Base-by-base conservation (phyloP, 139 green algal species). In the Asterochloris sp. region DNA sequence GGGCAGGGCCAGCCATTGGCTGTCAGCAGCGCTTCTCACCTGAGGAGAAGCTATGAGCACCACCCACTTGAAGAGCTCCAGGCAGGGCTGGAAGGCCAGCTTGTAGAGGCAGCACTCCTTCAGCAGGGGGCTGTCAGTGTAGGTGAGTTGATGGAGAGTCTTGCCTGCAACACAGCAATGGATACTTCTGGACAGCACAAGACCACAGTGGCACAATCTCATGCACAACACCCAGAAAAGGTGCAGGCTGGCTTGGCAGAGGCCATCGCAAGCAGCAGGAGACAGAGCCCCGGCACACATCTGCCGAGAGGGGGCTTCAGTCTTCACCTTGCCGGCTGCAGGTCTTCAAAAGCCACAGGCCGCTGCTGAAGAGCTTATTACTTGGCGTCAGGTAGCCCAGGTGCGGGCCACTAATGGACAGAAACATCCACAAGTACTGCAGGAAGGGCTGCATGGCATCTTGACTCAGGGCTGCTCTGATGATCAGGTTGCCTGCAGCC, bases 91-190 rank as follows among this genome's bases (percentile, higher is more conserved):
- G 19, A 61, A 62, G 12, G 85, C 81, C 26, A 95, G 87, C 29
- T 85, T 76, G 90, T 91, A 94, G 21, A 95, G 83, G 85, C 88
- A 94, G 84, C 86, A 93, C 73, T 94, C 89, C 12, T 82, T 66
- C 24, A 89, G 76, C 64, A 87, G 60, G 10, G 64, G 38, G 14
- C 82, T 83, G 80, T 95, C 91, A 24, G 80, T 85, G 84, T 94
- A 92, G 38, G 88, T 91, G 19, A 95, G 87, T 87, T 95, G 86
- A 69, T 91, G 84, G 63, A 95, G 87, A 60, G 78, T 82, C 11
- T 62, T 38, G n/a, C 78, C 78, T 82, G 28, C 63, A 82, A 0
- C 19, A 13, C n/a, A 16, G 24, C 8, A 60, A 8, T 47, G 12
- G 78, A 88, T 66, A 63, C 62, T 62, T 1, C 60, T 64, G 19